Evolutionary conservation across 306 rosid species (phyloP), one percentile per base, ranked within the genome.

Genomic region (Datisca glomerata): DNA sequence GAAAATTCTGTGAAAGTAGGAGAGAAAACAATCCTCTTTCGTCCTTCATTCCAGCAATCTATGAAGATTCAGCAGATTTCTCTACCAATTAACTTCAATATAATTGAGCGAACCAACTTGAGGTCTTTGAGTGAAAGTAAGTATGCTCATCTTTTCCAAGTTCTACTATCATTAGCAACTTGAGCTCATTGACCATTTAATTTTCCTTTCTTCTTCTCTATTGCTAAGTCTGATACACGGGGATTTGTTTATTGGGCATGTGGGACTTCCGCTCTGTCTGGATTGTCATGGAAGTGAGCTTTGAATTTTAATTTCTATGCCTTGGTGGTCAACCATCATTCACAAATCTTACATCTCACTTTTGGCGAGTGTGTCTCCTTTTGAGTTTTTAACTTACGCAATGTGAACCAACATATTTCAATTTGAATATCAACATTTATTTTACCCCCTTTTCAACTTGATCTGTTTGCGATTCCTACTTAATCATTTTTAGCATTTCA

Each of bases 91-190:
- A 69, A 66, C 46, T 25, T 82, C 49, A 62, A 47, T 45, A 69
- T 71, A 35, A 36, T 46, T 32, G 80, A 69, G 67, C 68, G 94
- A 61, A 66, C 72, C 55, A 72, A 53, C 71, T 59, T 82, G 76
- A 63, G 76, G 37, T 66, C 79, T 41, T 55, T 78, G 51, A 70
- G 79, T 38, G 94, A 78, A 74, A 82, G 89, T 78, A 49, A 46
- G 45, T 16, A 40, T 49, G 38, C 59, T 50, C 27, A 35, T 35
- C 44, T n/a, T 51, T 27, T 51, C 24, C 7, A 2, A 4, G 17
- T 2, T 42, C 11, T 22, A 42, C 25, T 7, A 42, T 14, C 10
- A 12, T 12, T 39, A 39, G 8, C n/a, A 8, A 7, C 41, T 36
- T 36, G 15, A 39, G 21, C 21, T 13, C 12, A 8, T 18, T 39